Base-by-base conservation (phyloP, 345 rosid genomes). In the Passiflora organensis region DNA sequence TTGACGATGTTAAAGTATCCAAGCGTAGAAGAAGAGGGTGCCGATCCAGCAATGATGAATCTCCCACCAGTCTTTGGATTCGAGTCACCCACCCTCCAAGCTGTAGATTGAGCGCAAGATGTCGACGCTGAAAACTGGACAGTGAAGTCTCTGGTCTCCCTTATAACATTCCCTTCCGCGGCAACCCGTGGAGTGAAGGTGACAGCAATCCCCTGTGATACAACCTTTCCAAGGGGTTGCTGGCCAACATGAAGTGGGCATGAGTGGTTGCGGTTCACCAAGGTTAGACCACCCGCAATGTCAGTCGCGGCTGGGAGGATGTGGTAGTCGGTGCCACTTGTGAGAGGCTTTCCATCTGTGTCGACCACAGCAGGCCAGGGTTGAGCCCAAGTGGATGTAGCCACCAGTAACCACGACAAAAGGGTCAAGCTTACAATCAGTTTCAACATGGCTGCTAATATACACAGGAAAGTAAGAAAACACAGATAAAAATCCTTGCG, bases 41-140 rank as follows among this genome's bases (percentile, higher is more conserved):
- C 51, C 20, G 8, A 38, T 58, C 58, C 69, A 0, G 58, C 48
- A 43, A 44, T 57, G 4, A 65, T 43, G 4, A 32, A 65, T 43
- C 63, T 65, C 63, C 58, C 57, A 3, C 48, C 42, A 0, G 38
- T 65, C 41, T 58, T 45, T 16, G 25, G 15, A 51, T 57, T 23
- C 43, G 22, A 46, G 34, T 34, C 69, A 20, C 55, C 63, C 0
- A 65, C 49, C 25, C 14, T 51, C 69, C 69, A 65, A 4, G 47
- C 22, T 2, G 46, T 20, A n/a, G 69, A 58, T 24, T 52, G 19
- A 1, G 0, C 45, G 23, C 69, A 65, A 6, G 8, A 51, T 0
- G 51, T 20, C 16, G 13, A 17, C 1, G 13, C 69, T 0, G 62
- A 56, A 36, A 65, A 65, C n/a, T 1, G 45, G 10, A 51, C 18